Evolutionary conservation across 495 filamentous ascomycete species (phyloP).

Genomic region (Tuber melanosporum): DNA sequence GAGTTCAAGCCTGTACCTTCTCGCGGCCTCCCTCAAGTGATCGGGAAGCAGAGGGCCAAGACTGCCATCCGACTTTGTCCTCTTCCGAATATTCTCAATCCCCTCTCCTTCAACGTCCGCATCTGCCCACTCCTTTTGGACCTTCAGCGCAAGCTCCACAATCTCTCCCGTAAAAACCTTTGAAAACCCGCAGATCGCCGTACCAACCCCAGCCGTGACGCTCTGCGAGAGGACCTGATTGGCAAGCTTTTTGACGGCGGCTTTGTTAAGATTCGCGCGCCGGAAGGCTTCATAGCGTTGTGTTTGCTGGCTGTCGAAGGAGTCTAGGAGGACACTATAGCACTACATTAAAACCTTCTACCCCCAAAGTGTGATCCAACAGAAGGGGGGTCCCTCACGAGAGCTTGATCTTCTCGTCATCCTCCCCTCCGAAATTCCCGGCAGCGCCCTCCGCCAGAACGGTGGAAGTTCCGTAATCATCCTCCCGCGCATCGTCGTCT

Average conservation of each 20-base stretch:
- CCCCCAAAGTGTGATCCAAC: background rate
- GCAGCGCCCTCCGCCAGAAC: slow-evolving; percentile 47
- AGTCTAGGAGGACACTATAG: slow-evolving; percentile 56
- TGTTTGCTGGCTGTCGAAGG: slow-evolving; percentile 56
- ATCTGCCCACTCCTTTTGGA: slow-evolving; percentile 59
- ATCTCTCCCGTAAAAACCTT: slow-evolving; percentile 68
- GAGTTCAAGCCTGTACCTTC: slow-evolving; percentile 57
- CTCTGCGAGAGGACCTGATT: slow-evolving; percentile 69
- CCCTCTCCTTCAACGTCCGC: slow-evolving; percentile 34
- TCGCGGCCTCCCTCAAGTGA: slow-evolving; percentile 64
- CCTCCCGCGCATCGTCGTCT: slow-evolving; percentile 56
- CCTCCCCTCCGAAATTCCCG: slow-evolving; percentile 51
- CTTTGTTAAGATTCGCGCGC: slow-evolving; percentile 58
- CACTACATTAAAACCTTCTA: background rate
- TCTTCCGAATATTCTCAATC: background rate
- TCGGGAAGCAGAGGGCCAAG: slow-evolving; percentile 60
- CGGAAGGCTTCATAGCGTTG: slow-evolving; percentile 61
- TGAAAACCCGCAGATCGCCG: slow-evolving; percentile 62
- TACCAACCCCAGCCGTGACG: slow-evolving; percentile 61
- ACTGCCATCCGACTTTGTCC: background rate
- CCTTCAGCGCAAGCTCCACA: slow-evolving; percentile 62
- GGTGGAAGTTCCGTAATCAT: slow-evolving; percentile 53
- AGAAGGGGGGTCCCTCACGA: slow-evolving; percentile 20
- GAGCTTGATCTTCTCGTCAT: slow-evolving; percentile 56
- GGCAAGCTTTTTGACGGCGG: slow-evolving; percentile 54